A percentile compares a stretch with the other conserved stretches of the same genome.
These are phyloP conservation scores for Lipomyces starkeyi DNA, from an alignment of 805 yeast genomes.

Conservation along the genomic window DNA sequence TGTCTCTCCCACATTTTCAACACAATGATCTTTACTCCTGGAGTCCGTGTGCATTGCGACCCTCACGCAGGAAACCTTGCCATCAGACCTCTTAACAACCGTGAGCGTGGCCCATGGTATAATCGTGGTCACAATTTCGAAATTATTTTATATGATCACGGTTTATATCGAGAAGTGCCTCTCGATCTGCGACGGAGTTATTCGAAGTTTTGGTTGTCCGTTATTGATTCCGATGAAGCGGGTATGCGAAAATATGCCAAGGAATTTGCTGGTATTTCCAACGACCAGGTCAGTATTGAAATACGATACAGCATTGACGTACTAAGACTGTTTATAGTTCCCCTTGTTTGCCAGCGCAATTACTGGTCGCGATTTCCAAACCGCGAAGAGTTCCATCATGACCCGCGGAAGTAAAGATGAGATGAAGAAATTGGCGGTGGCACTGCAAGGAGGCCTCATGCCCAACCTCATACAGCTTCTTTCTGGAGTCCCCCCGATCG, in stretches of 20 bases:
- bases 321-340: slow-evolving; percentile 48
- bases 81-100: slow-evolving; percentile 55
- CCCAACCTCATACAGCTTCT: slow-evolving; percentile 79
- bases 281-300: slow-evolving; percentile 49
- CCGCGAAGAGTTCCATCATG: slow-evolving; percentile 61
- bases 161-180: slow-evolving; percentile 85
- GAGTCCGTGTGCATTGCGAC: slow-evolving; percentile 92
- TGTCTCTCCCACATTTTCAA: slow-evolving; percentile 91
- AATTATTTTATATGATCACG: slow-evolving; percentile 91
- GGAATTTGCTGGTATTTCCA: slow-evolving; percentile 79
- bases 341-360: slow-evolving; percentile 89
- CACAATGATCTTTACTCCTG: slow-evolving; percentile 93
- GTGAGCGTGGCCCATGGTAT: slow-evolving; percentile 39
- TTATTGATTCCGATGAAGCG: slow-evolving; percentile 70
- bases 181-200: slow-evolving; percentile 77
- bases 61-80: slow-evolving; percentile 98
- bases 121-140: slow-evolving; percentile 76
- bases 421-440: slow-evolving; percentile 66
- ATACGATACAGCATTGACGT: background rate
- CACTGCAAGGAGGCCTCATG: slow-evolving; percentile 66
- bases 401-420: slow-evolving; percentile 65
- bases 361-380: slow-evolving; percentile 89
- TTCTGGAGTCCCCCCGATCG: slow-evolving; percentile 81
- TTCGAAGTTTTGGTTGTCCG: slow-evolving; percentile 90
- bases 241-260: slow-evolving; percentile 76